Evolutionary conservation across 2,329 filamentous ascomycete species (phyloP), one percentile per base, ranked within the genome.

Genomic region (Pseudogymnoascus sp.): DNA sequence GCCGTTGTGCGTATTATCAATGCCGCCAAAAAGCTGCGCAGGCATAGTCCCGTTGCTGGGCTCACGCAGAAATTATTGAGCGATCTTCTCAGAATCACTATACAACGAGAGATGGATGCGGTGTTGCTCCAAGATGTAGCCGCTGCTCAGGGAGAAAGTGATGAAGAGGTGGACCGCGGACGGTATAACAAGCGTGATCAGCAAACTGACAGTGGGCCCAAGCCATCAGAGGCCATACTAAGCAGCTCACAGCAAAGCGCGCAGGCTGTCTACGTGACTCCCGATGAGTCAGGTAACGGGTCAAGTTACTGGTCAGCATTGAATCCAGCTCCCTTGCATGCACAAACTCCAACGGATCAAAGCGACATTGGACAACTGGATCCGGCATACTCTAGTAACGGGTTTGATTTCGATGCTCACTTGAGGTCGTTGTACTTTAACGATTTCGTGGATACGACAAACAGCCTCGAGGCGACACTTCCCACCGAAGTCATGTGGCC

Each of bases 1-100:
- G 71, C 71, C 3, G 68, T 72, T 2, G 63, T 73, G 40, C 65
- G 69, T 15, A 74, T 73, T 29, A 73, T 73, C 13, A 66, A 3
- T 19, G 11, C 35, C 11, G 11, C 35, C 11, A 37, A 37, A 37
- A 13, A 37, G 6, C 35, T 37, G 35, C 35, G 6, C 35, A 37
- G 35, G 6, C 35, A 37, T 37, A 37, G 35, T 37, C 35, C 35
- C 13, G 35, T 37, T 37, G 35, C 35, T 37, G 35, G 35, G 6
- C 35, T 37, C 35, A 37, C 35, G 35, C 35, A 37, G 35, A 37
- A 37, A 15, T 37, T 37, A 15, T 5, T 37, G 35, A 37, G 35
- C 35, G 35, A 37, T 37, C 35, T 37, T 2, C 35, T 37, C 35
- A 37, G 35, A 37, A 37, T 37, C 35, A 37, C 35, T 2, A 37